Percentiles rank a stretch among this genome's conserved stretches.
These are phyloP conservation scores for Spiraea crenata DNA, from an alignment of 331 rosid genomes.

Conservation along the genomic window DNA sequence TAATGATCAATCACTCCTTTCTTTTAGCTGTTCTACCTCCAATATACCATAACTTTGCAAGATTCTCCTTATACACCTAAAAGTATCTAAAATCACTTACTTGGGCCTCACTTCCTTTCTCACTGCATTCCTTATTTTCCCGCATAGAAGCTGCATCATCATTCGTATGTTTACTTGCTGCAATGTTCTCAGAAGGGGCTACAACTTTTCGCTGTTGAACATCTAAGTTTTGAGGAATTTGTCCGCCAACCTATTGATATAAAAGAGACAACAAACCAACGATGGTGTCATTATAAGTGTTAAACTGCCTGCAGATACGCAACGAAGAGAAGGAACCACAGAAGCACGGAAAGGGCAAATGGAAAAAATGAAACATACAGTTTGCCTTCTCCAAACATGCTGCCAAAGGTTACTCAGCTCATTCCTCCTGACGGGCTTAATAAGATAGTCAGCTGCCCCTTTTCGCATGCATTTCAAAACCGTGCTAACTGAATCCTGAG, in stretches of 20 bases:
- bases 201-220: slow-evolving; percentile 30
- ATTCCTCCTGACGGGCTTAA: slow-evolving; percentile 78
- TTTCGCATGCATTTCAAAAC: slow-evolving; percentile 68
- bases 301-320: neutral
- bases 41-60: neutral
- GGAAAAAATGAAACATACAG: slow-evolving; percentile 43
- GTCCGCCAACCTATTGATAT: slow-evolving; percentile 17
- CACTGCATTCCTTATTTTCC: slow-evolving; percentile 42
- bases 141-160: slow-evolving; percentile 38
- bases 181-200: slow-evolving; percentile 41
- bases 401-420: slow-evolving; percentile 77
- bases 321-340: neutral
- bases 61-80: neutral
- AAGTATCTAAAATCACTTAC: slow-evolving; percentile 32
- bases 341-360: neutral
- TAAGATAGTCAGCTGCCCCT: slow-evolving; percentile 79
- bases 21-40: neutral
- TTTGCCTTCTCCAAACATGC: slow-evolving; percentile 81
- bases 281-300: slow-evolving; percentile 1
- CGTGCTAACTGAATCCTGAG: slow-evolving; percentile 54
- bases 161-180: slow-evolving; percentile 46
- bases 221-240: slow-evolving; percentile 21
- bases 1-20: neutral
- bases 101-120: slow-evolving; percentile 54
- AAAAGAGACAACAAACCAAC: neutral